These are phyloP conservation scores for Populus euphratica DNA, from an alignment of 345 rosid genomes.

Conservation along the genomic window DNA sequence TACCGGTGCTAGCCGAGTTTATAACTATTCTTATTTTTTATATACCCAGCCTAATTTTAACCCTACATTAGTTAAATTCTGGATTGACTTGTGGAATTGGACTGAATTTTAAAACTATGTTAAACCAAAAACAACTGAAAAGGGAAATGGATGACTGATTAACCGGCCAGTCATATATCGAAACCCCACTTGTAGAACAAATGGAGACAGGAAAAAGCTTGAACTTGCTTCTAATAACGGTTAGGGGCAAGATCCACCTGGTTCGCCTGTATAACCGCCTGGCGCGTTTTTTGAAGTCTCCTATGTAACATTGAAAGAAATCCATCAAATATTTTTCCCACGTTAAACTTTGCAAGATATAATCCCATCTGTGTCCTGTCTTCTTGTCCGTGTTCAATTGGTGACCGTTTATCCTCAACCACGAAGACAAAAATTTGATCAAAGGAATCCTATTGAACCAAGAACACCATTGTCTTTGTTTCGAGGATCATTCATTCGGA, in stretches of 20 bases:
- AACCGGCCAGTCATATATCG: neutral
- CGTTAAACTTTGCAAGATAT: neutral
- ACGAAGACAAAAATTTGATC: neutral
- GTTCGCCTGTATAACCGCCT: constrained; percentile 51
- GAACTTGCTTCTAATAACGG: neutral
- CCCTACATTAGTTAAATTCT: rapidly evolving
- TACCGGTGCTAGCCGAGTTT: rapidly evolving
- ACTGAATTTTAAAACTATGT: no score
- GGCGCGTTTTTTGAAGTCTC: constrained; percentile 26
- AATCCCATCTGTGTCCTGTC: neutral
- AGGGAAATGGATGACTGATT: no score
- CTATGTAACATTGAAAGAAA: constrained; percentile 21
- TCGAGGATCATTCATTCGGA: neutral
- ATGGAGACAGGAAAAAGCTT: neutral
- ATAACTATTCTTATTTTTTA: no score
- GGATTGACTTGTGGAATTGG: rapidly evolving
- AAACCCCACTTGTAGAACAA: neutral
- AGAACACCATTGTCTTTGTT: neutral
- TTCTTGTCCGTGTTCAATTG: neutral
- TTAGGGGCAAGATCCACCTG: constrained; percentile 20
- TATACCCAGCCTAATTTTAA: rapidly evolving
- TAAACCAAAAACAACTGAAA: no score
- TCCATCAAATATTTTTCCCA: constrained; percentile 1
- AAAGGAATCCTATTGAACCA: neutral
- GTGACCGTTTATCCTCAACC: neutral